phyloP scores from a whole-genome alignment of 345 rosid genomes.

The Eutrema heterophyllum region DNA sequence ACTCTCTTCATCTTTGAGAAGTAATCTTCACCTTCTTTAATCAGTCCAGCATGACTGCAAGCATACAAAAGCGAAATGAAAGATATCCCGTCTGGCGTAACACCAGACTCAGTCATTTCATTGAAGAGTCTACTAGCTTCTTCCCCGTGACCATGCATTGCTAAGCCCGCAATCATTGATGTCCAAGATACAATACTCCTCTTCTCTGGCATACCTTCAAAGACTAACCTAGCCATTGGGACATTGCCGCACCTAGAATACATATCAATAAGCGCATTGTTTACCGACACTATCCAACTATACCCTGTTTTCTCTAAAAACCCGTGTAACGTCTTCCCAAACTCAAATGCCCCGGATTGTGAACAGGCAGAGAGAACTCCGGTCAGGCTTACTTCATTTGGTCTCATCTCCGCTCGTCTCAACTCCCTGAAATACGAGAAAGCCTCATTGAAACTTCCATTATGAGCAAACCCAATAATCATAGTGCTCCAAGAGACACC shows the following conservation, averaged over 20 bases:
- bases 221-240: conserved; percentile 42
- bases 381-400: conserved; percentile 52
- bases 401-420: conserved; percentile 33
- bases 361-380: conserved; percentile 51
- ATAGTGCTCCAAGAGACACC: conserved; percentile 64
- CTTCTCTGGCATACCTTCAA: conserved; percentile 37
- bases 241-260: conserved; percentile 63
- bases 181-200: conserved; percentile 51
- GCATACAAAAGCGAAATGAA: conserved; percentile 53
- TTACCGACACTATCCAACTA: conserved; percentile 33
- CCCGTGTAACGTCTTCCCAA: conserved; percentile 42
- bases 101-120: conserved; percentile 32
- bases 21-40: conserved; percentile 43
- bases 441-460: conserved; percentile 40
- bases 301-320: conserved; percentile 47
- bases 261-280: conserved; percentile 59
- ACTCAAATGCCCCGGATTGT: conserved; percentile 40
- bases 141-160: conserved; percentile 52
- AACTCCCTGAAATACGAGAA: conserved; percentile 47
- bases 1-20: conserved; percentile 40
- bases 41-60: conserved; percentile 68
- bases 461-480: conserved; percentile 50
- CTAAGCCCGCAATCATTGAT: conserved; percentile 50
- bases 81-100: conserved; percentile 47
- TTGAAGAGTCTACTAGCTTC: conserved; percentile 45